phyloP scores from a whole-genome alignment of 2,329 filamentous ascomycete genomes.

The Trichoderma atroviride region DNA sequence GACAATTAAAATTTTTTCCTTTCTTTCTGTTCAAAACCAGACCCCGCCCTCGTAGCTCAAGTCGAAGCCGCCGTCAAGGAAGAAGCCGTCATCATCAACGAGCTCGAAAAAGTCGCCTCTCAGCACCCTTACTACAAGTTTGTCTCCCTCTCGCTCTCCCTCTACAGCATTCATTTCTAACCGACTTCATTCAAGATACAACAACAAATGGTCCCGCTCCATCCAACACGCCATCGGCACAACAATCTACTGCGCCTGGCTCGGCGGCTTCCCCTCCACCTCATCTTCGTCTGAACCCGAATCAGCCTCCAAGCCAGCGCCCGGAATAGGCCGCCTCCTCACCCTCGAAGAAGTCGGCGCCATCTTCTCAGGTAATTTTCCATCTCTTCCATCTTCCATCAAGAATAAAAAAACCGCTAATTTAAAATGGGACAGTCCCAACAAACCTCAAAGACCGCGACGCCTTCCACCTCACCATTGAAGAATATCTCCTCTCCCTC shows the following conservation, averaged over 20 bases:
- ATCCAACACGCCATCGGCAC: slow-evolving; percentile 75
- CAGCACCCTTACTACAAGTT: slow-evolving; percentile 96
- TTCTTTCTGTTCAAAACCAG: slow-evolving; percentile 37
- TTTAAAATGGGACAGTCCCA: slow-evolving; percentile 65
- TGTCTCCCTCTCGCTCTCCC: not conserved
- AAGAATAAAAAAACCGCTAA: not conserved
- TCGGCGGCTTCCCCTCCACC: slow-evolving; percentile 68
- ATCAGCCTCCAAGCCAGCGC: slow-evolving; percentile 47
- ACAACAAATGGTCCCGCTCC: slow-evolving; percentile 80
- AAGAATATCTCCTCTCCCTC: slow-evolving; percentile 91
- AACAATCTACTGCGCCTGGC: slow-evolving; percentile 67
- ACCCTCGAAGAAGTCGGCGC: slow-evolving; percentile 86
- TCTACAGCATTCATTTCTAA: not conserved
- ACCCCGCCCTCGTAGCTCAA: slow-evolving; percentile 67
- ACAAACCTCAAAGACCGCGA: slow-evolving; percentile 89
- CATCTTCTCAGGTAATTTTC: slow-evolving; percentile 67
- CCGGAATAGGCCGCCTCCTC: slow-evolving; percentile 67
- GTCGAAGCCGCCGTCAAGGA: slow-evolving; percentile 72
- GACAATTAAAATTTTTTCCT: not conserved
- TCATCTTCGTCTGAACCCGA: not conserved
- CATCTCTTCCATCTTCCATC: slow-evolving; percentile 18
- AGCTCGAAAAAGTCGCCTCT: slow-evolving; percentile 73
- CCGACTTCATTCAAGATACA: slow-evolving; percentile 58
- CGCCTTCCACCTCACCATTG: slow-evolving; percentile 92
- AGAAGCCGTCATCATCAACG: slow-evolving; percentile 69